These are phyloP conservation scores for Withania somnifera DNA, from an alignment of 305 asterid genomes.

Conservation along the genomic window DNA sequence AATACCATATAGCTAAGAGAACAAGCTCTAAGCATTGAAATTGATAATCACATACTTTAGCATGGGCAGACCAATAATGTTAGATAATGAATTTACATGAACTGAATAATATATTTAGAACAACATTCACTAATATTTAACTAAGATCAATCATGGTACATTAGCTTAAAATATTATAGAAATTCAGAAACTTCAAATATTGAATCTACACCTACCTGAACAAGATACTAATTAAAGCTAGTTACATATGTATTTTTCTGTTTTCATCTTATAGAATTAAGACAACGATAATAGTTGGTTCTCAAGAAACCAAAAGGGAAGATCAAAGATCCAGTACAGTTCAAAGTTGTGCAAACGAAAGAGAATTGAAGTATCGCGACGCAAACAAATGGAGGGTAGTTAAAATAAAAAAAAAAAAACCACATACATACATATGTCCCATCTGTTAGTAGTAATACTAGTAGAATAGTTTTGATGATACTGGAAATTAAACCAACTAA, in stretches of 20 bases:
- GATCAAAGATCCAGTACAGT: neutral
- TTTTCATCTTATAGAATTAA: neutral
- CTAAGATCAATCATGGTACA: neutral
- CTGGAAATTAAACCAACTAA: slow-evolving; percentile 5
- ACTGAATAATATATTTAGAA: neutral
- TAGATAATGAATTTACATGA: neutral
- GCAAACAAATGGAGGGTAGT: neutral
- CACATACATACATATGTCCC: neutral
- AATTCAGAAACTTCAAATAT: neutral
- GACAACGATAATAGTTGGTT: neutral
- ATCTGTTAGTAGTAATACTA: slow-evolving; percentile 8
- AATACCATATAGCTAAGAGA: neutral
- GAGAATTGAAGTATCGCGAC: neutral
- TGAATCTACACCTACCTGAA: neutral
- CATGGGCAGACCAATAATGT: neutral
- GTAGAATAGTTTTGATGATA: neutral
- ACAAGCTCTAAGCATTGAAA: neutral
- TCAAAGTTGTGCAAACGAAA: neutral
- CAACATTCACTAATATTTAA: neutral
- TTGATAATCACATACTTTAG: neutral
- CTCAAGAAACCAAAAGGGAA: neutral
- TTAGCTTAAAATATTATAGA: neutral
- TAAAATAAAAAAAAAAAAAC: neutral
- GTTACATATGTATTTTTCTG: neutral
- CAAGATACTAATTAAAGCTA: neutral